A percentile compares a stretch with the other conserved stretches of the same genome.
Conservation (phyloP, 2,329 filamentous ascomycete species). For the Thyridium curvatum region DNA sequence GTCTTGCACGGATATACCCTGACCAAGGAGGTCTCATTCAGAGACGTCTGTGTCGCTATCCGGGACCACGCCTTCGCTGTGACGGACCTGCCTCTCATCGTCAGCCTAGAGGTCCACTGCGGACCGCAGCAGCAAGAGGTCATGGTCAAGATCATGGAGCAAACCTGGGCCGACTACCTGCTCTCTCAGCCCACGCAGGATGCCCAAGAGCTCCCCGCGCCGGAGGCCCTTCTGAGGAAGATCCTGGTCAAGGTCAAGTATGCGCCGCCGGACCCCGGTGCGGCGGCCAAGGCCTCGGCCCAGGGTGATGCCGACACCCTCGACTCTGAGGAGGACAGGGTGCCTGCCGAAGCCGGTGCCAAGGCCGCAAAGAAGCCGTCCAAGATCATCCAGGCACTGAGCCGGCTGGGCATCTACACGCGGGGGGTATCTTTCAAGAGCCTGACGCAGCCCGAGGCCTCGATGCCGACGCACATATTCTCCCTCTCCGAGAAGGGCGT, state of each 20-base stretch:
- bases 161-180: conserved; percentile 71
- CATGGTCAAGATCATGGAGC: conserved; percentile 89
- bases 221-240: conserved; percentile 64
- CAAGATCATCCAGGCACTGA: conserved; percentile 68
- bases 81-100: conserved; percentile 78
- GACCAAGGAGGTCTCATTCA: conserved; percentile 82
- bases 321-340: conserved; percentile 22
- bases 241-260: conserved; percentile 84
- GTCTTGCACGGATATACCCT: conserved; percentile 87
- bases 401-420: conserved; percentile 75
- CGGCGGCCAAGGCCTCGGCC: no score
- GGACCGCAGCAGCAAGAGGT: conserved; percentile 71
- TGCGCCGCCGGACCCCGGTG: conserved; percentile 39
- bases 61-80: conserved; percentile 69
- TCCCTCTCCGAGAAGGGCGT: conserved; percentile 60
- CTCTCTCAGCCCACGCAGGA: conserved; percentile 48
- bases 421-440: conserved; percentile 76
- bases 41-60: conserved; percentile 77
- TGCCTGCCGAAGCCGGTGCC: conserved; percentile 34
- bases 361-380: conserved; percentile 38
- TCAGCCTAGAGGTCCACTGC: conserved; percentile 91
- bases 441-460: conserved; percentile 64
- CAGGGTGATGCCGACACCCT: conserved; percentile 26
- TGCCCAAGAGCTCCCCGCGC: conserved; percentile 53
- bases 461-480: conserved; percentile 64